Evolutionary conservation across 1,284 basidiomycete genomes (phyloP), one percentile per base, ranked within the genome.

Genomic region (Ganoderma resinaceum): DNA sequence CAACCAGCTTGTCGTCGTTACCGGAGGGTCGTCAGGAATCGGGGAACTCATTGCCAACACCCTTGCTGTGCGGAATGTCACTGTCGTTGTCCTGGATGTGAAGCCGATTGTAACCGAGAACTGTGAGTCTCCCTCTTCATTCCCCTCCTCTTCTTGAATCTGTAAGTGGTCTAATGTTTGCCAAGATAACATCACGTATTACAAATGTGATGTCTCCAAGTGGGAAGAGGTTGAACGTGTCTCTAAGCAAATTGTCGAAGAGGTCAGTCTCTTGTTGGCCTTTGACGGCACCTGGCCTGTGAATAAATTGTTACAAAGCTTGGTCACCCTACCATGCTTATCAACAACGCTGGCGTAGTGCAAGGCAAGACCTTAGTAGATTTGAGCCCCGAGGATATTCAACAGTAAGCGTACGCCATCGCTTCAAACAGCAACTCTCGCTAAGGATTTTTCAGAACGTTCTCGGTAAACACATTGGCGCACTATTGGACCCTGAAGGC

Each of bases 301-400:
- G 37, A 26, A 42, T 60, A 23, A 60, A 18, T 23, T 35, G 6
- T 14, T 14, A 35, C 43, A 29, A 11, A 96, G 94, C 84, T 97
- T 64, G 96, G 96, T 7, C 86, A 93, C 64, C 94, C 96, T 1
- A 97, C 97, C 0, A 87, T 99, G 38, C 81, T 99, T 18, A 85
- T 99, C 76, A 99, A 99, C 82, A 99, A 98, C 76, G 97, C 97
- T 0, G 97, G 96, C n/a, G 89, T 98, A 65, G 94, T 95, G 38
- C 92, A 96, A 80, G 96, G 96, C 37, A 96, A 95, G 76, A 83
- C 91, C 0, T 82, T 99, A 31, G 81, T 96, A 4, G 95, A 97
- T 76, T 84, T 98, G 62, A 84, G 83, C 0, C 85, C 92, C 1
- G 85, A 88, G 57, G 96, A 99, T 76, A 80, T 99, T 49, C 83